A percentile compares a stretch with the other conserved stretches of the same genome.
Conservation (phyloP, 2,329 filamentous ascomycete genomes). For the Fusarium incarnatum region DNA sequence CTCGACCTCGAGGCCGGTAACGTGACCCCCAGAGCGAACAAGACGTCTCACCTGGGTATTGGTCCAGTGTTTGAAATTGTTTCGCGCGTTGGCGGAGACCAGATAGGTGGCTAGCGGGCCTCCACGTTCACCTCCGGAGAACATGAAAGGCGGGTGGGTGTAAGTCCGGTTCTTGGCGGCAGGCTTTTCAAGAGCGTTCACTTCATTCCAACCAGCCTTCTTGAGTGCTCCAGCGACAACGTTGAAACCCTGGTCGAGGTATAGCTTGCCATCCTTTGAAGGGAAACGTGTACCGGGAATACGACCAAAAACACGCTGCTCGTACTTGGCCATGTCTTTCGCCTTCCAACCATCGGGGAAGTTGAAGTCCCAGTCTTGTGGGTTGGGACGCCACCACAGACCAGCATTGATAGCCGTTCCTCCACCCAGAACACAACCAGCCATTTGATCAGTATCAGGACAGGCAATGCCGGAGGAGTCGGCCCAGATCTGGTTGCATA, state of each 20-base stretch:
- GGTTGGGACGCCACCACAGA: slow-evolving; percentile 21
- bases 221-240: slow-evolving; percentile 7
- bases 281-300: slow-evolving; percentile 14
- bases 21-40: slow-evolving; percentile 11
- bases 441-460: slow-evolving; percentile 14
- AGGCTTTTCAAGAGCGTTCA: slow-evolving; percentile 1
- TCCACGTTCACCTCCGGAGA: slow-evolving; percentile 4
- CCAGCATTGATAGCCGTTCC: slow-evolving; percentile 16
- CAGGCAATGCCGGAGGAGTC: slow-evolving; percentile 16
- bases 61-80: slow-evolving; percentile 17
- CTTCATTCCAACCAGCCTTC: slow-evolving; percentile 6
- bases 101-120: slow-evolving; percentile 15
- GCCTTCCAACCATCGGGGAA: slow-evolving; percentile 23
- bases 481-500: slow-evolving; percentile 10
- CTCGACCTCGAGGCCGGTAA: slow-evolving; percentile 8
- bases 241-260: slow-evolving; percentile 17
- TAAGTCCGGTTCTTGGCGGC: slow-evolving; percentile 2
- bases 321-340: slow-evolving; percentile 11
- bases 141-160: slow-evolving; percentile 9
- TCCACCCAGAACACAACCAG: slow-evolving; percentile 16
- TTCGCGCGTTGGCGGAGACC: slow-evolving; percentile 1
- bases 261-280: slow-evolving; percentile 10
- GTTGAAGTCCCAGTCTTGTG: slow-evolving; percentile 11
- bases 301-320: slow-evolving; percentile 10
- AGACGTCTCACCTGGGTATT: slow-evolving; percentile 16